A percentile compares a stretch with the other conserved stretches of the same genome.
phyloP scores from a whole-genome alignment of 1,139 yeast genomes.

The Sugiyamaella pinicola region DNA sequence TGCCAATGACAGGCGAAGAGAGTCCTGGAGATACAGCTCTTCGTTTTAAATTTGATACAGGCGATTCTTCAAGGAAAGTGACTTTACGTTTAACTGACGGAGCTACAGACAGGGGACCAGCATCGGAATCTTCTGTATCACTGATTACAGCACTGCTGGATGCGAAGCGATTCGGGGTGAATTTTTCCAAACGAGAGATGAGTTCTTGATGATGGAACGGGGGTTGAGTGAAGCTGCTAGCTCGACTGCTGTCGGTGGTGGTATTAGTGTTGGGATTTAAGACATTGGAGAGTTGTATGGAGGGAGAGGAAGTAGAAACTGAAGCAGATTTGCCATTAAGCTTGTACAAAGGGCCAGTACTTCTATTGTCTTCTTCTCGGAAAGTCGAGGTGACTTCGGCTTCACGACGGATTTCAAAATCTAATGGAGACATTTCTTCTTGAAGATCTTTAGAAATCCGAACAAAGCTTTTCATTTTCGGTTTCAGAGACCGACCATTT shows the following conservation, averaged over 20 bases:
- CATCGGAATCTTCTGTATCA: slow-evolving; percentile 32
- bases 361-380: slow-evolving; percentile 30
- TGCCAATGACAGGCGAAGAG: slow-evolving; percentile 26
- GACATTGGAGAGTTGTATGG: not conserved
- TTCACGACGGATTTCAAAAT: slow-evolving; percentile 40
- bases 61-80: slow-evolving; percentile 30
- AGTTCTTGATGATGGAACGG: slow-evolving; percentile 14
- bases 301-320: not conserved
- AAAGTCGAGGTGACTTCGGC: slow-evolving; percentile 40
- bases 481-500: slow-evolving; percentile 35
- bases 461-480: slow-evolving; percentile 38
- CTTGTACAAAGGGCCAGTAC: not conserved
- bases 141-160: slow-evolving; percentile 19
- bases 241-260: not conserved
- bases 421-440: slow-evolving; percentile 41
- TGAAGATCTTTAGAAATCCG: slow-evolving; percentile 40
- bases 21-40: slow-evolving; percentile 39
- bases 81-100: slow-evolving; percentile 33
- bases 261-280: not conserved
- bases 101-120: slow-evolving; percentile 19
- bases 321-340: not conserved
- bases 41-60: slow-evolving; percentile 34
- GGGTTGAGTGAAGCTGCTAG: not conserved
- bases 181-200: slow-evolving; percentile 7
- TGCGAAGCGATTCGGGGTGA: slow-evolving; percentile 4